Base-by-base conservation (phyloP, 2,329 filamentous ascomycete species). In the Pseudogymnoascus sp. region DNA sequence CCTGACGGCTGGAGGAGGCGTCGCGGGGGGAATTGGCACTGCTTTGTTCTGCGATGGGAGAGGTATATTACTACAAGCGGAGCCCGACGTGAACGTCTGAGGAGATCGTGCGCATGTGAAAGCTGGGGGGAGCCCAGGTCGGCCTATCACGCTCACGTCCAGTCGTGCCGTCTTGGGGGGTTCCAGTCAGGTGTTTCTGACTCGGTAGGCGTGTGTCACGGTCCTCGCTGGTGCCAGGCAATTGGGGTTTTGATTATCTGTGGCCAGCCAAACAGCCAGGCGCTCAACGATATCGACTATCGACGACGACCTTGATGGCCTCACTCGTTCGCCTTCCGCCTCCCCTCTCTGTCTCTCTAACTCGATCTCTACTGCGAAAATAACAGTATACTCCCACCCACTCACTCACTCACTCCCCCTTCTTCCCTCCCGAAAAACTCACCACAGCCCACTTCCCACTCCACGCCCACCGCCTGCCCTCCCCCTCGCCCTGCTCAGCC, bases 361-460 rank as follows among this genome's bases (percentile, higher is more conserved):
- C 19, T 13, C 43, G 7, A 13, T 48, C 21, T 48, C 43, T 48
- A 14, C 25, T 13, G 25, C 43, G 21, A 23, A 25, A 48, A 23
- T 45, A 21, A n/a, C 43, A 48, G 21, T 19, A 23, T 8, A 23
- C 41, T 6, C n/a, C n/a, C n/a, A n/a, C n/a, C n/a, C 23, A 25
- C 43, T 14, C 43, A 5, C 43, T 7, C 43, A 48, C 6, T 48
- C 43, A 48, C 43, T 48, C 21, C 19, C 13, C 43, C 36, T 68
- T 71, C 74, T 90, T 90, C 0, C 90, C 90, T 69, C 88, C 83
- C 54, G 83, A 92, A 71, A 93, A 92, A 31, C 90, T 92, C 4
- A 96, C 87, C n/a, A 98, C 92, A 5, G 93, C 93, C 90, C 91
- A 98, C 77, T 97, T 97, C 45, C 93, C 93, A 72, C 85, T 90